Conservation (phyloP, 2,329 filamentous ascomycete genomes). For the Ophiocordyceps camponoti-saundersi region DNA sequence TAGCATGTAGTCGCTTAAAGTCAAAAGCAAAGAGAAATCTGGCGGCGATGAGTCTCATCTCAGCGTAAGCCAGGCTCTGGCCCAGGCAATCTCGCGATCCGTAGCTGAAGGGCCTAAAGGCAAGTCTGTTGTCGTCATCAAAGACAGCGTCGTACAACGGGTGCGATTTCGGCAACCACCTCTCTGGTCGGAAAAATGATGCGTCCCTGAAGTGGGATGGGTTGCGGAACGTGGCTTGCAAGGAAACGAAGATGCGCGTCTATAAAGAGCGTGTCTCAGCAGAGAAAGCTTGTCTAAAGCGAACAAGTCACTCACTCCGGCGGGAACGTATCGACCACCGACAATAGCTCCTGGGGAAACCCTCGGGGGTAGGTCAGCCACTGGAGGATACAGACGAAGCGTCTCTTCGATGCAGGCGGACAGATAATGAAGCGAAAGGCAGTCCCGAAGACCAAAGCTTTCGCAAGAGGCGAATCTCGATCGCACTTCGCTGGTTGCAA, state of each 20-base stretch:
- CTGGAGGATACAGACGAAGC: conserved; percentile 21
- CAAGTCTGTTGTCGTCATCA: conserved; percentile 17
- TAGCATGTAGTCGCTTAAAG: conserved; percentile 8
- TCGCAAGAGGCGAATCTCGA: conserved; percentile 13
- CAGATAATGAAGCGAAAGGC: conserved; percentile 15
- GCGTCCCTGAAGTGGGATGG: conserved; percentile 26
- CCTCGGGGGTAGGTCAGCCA: conserved; percentile 11
- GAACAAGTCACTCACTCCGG: conserved; percentile 11
- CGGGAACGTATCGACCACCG: conserved; percentile 15
- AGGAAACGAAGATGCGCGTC: conserved; percentile 24
- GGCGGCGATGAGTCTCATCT: conserved; percentile 28
- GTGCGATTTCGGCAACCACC: conserved; percentile 16
- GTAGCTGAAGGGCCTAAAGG: conserved; percentile 19
- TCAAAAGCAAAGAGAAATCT: conserved; percentile 29
- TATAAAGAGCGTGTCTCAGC: conserved; percentile 5
- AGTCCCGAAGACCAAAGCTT: conserved; percentile 19
- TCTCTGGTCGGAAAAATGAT: conserved; percentile 26
- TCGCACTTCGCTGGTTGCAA: conserved; percentile 17
- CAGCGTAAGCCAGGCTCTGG: conserved; percentile 23
- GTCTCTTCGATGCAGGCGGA: conserved; percentile 22
- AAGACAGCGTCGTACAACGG: conserved; percentile 18
- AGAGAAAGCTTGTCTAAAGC: background rate
- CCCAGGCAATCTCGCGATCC: conserved; percentile 24
- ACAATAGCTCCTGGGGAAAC: conserved; percentile 14
- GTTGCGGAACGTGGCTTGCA: conserved; percentile 26